These are phyloP conservation scores for Dinochytrium kinnereticum DNA, from an alignment of 371 early-diverging fungal species.

Conservation along the genomic window DNA sequence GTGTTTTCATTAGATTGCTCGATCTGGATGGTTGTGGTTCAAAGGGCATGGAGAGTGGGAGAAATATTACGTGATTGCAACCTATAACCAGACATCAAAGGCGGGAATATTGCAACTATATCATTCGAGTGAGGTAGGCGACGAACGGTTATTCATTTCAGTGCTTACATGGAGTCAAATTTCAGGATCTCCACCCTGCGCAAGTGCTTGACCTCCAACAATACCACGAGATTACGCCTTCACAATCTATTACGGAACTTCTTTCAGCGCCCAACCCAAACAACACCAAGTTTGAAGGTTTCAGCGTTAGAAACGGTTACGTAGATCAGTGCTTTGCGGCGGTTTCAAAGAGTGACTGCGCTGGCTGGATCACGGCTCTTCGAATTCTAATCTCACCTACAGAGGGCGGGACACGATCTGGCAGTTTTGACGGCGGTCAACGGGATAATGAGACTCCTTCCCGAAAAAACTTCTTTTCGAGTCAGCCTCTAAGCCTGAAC, in stretches of 20 bases:
- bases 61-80: constrained; percentile 27
- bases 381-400: constrained; percentile 3
- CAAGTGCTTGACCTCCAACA: constrained; percentile 22
- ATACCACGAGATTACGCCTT: not conserved
- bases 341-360: constrained; percentile 9
- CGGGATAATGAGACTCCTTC: not conserved
- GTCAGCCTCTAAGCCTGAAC: not conserved
- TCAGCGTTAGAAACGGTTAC: not conserved
- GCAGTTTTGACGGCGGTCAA: no score
- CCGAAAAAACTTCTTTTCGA: not conserved
- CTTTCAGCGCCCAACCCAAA: not conserved
- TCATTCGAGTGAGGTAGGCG: constrained; percentile 16
- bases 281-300: not conserved
- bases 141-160: not conserved
- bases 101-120: constrained; percentile 30
- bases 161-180: not conserved
- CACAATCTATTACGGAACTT: not conserved
- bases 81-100: constrained; percentile 10
- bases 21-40: constrained; percentile 27
- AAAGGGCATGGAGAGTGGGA: not conserved
- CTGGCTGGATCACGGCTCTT: constrained; percentile 24
- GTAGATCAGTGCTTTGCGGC: not conserved
- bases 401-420: no score
- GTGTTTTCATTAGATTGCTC: constrained; percentile 30
- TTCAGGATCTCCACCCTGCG: constrained; percentile 26